Conservation (phyloP, 305 asterid species). For the Fraxinus albicans region DNA sequence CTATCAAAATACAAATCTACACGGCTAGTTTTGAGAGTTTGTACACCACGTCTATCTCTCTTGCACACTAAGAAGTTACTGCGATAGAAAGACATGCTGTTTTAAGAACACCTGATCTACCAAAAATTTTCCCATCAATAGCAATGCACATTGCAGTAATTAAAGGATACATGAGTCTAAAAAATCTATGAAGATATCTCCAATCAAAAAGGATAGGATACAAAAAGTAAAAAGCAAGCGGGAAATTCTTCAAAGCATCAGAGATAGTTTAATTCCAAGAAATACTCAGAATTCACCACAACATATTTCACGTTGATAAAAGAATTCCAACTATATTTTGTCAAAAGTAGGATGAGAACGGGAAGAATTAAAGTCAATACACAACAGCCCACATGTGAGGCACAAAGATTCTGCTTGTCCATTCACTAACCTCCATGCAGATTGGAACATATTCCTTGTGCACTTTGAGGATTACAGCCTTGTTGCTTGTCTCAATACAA, state of each 20-base stretch:
- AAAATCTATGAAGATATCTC: not conserved
- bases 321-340: constrained; percentile 8
- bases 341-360: constrained; percentile 7
- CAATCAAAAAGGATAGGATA: not conserved
- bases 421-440: constrained; percentile 93
- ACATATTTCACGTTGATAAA: constrained; percentile 8
- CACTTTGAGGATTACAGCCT: constrained; percentile 78
- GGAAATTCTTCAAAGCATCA: not conserved
- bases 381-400: not conserved
- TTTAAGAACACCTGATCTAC: not conserved
- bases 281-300: not conserved
- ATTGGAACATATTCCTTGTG: constrained; percentile 97
- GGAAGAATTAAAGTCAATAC: constrained; percentile 1
- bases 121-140: not conserved
- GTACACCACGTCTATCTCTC: not conserved
- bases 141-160: not conserved
- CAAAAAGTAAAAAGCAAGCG: not conserved
- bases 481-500: constrained; percentile 94
- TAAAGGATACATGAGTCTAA: not conserved
- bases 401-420: constrained; percentile 10
- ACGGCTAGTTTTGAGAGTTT: not conserved
- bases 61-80: not conserved
- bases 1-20: not conserved
- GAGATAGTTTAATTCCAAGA: not conserved
- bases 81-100: not conserved